Evolutionary conservation across 352 stramenopile species (phyloP).

Genomic region (Phytophthora agathidicida): DNA sequence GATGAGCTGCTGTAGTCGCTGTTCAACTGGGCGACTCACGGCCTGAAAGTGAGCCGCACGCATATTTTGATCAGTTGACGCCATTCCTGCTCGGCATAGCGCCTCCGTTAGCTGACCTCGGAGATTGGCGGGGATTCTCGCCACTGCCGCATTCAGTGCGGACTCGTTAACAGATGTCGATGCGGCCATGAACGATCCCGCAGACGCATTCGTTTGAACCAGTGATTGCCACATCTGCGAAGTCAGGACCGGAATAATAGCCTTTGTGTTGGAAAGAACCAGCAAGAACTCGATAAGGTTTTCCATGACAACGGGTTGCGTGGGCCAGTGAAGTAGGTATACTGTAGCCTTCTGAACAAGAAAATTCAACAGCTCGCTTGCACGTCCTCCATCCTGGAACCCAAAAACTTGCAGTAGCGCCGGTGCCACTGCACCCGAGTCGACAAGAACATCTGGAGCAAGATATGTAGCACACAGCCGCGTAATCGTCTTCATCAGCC

Average conservation of each 20-base stretch:
- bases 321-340: slow-evolving; percentile 85
- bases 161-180: slow-evolving; percentile 22
- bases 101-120: slow-evolving; percentile 73
- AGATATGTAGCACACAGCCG: slow-evolving; percentile 82
- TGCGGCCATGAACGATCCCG: slow-evolving; percentile 56
- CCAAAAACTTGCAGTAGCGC: slow-evolving; percentile 71
- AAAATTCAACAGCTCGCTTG: slow-evolving; percentile 69
- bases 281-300: slow-evolving; percentile 83
- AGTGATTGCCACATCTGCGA: slow-evolving; percentile 74
- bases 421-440: slow-evolving; percentile 47
- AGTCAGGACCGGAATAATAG: slow-evolving; percentile 60
- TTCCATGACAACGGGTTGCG: slow-evolving; percentile 83
- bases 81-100: slow-evolving; percentile 78
- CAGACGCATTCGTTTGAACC: slow-evolving; percentile 72
- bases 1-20: slow-evolving; percentile 62
- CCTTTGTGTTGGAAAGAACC: slow-evolving; percentile 66
- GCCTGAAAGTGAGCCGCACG: slow-evolving; percentile 60
- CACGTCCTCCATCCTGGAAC: slow-evolving; percentile 57
- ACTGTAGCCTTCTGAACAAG: slow-evolving; percentile 68
- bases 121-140: slow-evolving; percentile 59
- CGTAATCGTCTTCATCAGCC: slow-evolving; percentile 73
- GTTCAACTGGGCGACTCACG: slow-evolving; percentile 53
- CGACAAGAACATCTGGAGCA: slow-evolving; percentile 48
- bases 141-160: slow-evolving; percentile 53
- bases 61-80: slow-evolving; percentile 48